phyloP scores from a whole-genome alignment of 345 rosid genomes.

The Turnera subulata region DNA sequence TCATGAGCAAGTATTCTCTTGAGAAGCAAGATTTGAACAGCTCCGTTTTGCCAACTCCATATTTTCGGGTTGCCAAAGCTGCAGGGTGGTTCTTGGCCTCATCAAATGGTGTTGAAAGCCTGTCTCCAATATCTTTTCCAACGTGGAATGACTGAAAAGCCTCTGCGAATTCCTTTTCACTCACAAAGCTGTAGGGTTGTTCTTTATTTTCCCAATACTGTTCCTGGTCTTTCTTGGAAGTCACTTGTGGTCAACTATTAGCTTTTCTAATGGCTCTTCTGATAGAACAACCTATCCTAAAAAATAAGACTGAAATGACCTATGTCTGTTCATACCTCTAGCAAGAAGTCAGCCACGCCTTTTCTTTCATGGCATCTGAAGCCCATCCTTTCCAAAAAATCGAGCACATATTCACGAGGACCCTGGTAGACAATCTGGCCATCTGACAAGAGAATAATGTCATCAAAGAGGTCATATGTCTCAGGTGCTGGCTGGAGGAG shows the following conservation, averaged over 20 bases:
- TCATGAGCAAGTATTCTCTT: constrained; percentile 11
- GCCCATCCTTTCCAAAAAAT: constrained; percentile 50
- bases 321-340: constrained; percentile 29
- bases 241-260: constrained; percentile 11
- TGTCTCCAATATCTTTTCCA: constrained; percentile 1
- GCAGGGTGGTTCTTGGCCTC: constrained; percentile 9
- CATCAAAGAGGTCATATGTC: constrained; percentile 54
- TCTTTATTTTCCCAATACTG: constrained; percentile 15
- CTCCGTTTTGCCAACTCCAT: constrained; percentile 19
- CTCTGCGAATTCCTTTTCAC: constrained; percentile 4
- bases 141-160: constrained; percentile 7
- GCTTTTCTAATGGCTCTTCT: neutral
- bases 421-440: constrained; percentile 52
- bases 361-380: constrained; percentile 53
- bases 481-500: constrained; percentile 70
- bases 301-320: neutral
- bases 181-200: constrained; percentile 9
- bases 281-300: neutral
- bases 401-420: constrained; percentile 34
- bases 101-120: constrained; percentile 9
- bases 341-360: constrained; percentile 51
- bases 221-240: constrained; percentile 22
- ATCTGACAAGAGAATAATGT: constrained; percentile 50
- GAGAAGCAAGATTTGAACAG: constrained; percentile 28
- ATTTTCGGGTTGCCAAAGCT: constrained; percentile 13